Percentiles rank a stretch among this genome's conserved stretches.
These are phyloP conservation scores for Alternaria arborescens DNA, from an alignment of 2,329 filamentous ascomycete genomes.

Conservation along the genomic window DNA sequence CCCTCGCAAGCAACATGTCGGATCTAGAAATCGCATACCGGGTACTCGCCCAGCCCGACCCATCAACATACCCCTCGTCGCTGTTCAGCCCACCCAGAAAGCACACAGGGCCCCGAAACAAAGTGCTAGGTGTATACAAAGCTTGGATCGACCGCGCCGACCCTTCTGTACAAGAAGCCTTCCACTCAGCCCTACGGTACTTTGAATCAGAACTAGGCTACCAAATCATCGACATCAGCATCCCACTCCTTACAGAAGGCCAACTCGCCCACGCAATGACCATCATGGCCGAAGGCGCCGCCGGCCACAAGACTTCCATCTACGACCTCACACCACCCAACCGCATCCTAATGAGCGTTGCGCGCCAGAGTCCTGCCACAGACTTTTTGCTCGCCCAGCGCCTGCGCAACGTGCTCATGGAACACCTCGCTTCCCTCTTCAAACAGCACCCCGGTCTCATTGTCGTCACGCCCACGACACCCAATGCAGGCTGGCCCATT, in stretches of 20 bases:
- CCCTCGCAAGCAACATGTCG: slow-evolving; percentile 76
- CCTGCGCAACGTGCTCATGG: slow-evolving; percentile 79
- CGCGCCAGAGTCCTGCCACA: slow-evolving; percentile 67
- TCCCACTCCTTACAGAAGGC: slow-evolving; percentile 74
- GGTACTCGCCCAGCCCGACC: slow-evolving; percentile 77
- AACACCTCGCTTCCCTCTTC: slow-evolving; percentile 77
- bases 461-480: slow-evolving; percentile 80
- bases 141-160: slow-evolving; percentile 76
- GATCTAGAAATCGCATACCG: slow-evolving; percentile 87
- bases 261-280: slow-evolving; percentile 80
- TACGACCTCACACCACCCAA: slow-evolving; percentile 71
- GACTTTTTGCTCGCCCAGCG: slow-evolving; percentile 79
- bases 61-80: slow-evolving; percentile 66
- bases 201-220: slow-evolving; percentile 65
- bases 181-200: slow-evolving; percentile 68
- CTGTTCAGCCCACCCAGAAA: slow-evolving; percentile 68
- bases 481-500: slow-evolving; percentile 77
- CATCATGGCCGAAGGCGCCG: slow-evolving; percentile 76
- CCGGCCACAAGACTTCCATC: slow-evolving; percentile 59
- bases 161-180: slow-evolving; percentile 67
- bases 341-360: slow-evolving; percentile 73
- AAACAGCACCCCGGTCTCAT: slow-evolving; percentile 75
- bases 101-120: slow-evolving; percentile 53
- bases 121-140: slow-evolving; percentile 74
- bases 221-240: slow-evolving; percentile 65